These are phyloP conservation scores for Vigna reflexopilosa DNA, from an alignment of 306 rosid genomes.

Conservation along the genomic window DNA sequence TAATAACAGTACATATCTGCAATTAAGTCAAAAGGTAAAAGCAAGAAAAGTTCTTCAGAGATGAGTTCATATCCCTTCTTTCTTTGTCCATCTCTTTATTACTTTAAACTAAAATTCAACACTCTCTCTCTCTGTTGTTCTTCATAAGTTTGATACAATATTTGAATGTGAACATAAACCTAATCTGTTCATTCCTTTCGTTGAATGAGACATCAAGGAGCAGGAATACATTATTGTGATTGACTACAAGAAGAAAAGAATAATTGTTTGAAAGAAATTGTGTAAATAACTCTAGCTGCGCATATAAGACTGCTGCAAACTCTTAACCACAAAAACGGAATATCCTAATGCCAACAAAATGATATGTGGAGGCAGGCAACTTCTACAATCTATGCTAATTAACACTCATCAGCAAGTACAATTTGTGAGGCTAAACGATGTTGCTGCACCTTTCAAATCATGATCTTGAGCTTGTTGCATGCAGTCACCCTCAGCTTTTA, in stretches of 20 bases:
- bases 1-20: too few relatives aligned
- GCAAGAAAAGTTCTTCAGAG: too few relatives aligned
- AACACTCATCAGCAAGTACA: conserved; percentile 50
- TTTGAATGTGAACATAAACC: background rate
- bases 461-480: conserved; percentile 63
- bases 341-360: conserved; percentile 40
- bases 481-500: conserved; percentile 58
- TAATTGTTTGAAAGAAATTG: conserved; percentile 18
- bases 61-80: too few relatives aligned
- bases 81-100: too few relatives aligned
- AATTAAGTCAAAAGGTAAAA: too few relatives aligned
- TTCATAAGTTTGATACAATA: background rate
- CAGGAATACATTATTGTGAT: conserved; percentile 1
- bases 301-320: conserved; percentile 24
- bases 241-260: background rate
- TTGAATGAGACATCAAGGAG: conserved; percentile 17
- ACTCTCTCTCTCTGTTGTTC: too few relatives aligned
- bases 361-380: conserved; percentile 19
- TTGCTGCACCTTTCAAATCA: conserved; percentile 75
- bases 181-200: conserved; percentile 14
- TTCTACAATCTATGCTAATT: conserved; percentile 46
- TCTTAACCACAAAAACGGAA: conserved; percentile 29
- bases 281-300: conserved; percentile 36
- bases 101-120: too few relatives aligned
- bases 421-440: conserved; percentile 69